These are phyloP conservation scores for Sclerotinia minor DNA, from an alignment of 2,329 filamentous ascomycete species.

Conservation along the genomic window DNA sequence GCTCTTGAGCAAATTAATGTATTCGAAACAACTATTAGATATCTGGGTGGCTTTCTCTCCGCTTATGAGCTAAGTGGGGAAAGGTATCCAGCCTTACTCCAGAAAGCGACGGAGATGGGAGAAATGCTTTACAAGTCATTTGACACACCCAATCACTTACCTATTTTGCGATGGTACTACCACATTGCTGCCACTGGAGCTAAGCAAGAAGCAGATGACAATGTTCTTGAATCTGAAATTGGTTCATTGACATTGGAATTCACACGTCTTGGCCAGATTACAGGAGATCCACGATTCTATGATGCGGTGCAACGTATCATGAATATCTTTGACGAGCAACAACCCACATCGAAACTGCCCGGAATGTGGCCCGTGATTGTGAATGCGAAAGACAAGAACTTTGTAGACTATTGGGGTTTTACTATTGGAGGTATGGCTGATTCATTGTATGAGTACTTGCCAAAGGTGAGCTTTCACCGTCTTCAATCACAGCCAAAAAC, in stretches of 20 bases:
- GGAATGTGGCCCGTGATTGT: constrained; percentile 62
- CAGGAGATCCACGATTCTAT: constrained; percentile 59
- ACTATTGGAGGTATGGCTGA: constrained; percentile 56
- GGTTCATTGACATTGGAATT: constrained; percentile 62
- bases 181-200: constrained; percentile 52
- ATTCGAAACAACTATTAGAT: constrained; percentile 46
- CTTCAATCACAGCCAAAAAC: fast-evolving
- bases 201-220: constrained; percentile 55
- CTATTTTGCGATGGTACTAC: constrained; percentile 45
- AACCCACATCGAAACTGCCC: constrained; percentile 55
- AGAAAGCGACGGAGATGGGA: constrained; percentile 40
- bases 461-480: constrained; percentile 44
- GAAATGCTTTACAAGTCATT: constrained; percentile 45
- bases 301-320: constrained; percentile 60
- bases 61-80: constrained; percentile 43
- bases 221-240: constrained; percentile 56
- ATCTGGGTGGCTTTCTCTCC: constrained; percentile 44
- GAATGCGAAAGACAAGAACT: constrained; percentile 49
- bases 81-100: constrained; percentile 36
- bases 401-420: constrained; percentile 40
- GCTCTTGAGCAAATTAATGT: constrained; percentile 37
- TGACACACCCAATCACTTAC: constrained; percentile 55
- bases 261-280: constrained; percentile 63
- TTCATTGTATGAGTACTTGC: constrained; percentile 64
- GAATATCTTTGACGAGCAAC: constrained; percentile 54